Conservation (phyloP, 73 alveolate species). For the Tetrahymena borealis region DNA sequence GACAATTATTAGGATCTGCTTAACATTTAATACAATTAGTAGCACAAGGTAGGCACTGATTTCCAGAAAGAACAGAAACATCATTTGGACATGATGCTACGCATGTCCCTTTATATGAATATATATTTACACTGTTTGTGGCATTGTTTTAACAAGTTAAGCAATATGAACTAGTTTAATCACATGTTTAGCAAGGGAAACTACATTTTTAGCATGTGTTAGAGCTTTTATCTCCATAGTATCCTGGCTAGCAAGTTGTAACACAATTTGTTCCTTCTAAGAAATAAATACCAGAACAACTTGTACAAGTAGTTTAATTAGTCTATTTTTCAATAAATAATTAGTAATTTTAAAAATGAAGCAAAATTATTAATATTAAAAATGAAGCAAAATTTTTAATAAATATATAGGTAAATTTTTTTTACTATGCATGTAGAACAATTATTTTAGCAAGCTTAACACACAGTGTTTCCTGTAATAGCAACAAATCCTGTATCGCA, state of each 20-base stretch:
- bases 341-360: neutral
- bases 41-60: neutral
- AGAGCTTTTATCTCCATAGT: neutral
- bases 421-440: neutral
- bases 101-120: neutral
- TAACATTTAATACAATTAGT: neutral
- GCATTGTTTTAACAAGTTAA: neutral
- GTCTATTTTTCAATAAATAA: neutral
- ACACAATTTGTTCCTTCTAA: neutral
- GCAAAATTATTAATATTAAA: too few species aligned
- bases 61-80: neutral
- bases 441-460: neutral
- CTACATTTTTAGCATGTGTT: neutral
- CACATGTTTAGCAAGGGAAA: neutral
- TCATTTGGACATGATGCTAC: neutral
- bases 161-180: neutral
- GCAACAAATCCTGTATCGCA: neutral
- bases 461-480: neutral
- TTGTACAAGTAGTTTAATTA: neutral
- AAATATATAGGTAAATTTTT: neutral
- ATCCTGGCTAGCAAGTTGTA: neutral
- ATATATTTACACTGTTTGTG: neutral
- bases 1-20: neutral
- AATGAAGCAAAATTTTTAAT: too few species aligned
- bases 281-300: neutral